Evolutionary conservation across 2,329 filamentous ascomycete genomes (phyloP), one percentile per base, ranked within the genome.

Genomic region (Arthrinium puccinioides): DNA sequence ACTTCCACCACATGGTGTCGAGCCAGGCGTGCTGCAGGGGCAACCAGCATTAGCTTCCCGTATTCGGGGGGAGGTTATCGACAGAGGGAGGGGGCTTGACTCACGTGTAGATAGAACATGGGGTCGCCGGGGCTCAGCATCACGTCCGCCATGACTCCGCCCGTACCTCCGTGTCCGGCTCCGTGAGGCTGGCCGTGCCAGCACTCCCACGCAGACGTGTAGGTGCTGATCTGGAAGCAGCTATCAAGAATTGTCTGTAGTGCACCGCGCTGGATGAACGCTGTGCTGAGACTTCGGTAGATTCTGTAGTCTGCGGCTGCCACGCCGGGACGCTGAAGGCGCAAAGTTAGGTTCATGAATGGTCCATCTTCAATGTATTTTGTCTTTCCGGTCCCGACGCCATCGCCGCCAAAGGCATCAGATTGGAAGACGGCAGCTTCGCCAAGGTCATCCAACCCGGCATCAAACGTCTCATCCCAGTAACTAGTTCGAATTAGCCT

Each of bases 11-110:
- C 9, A 43, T 39, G 1, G 49, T 45, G 38, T 58, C 55, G 4
- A 57, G 44, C 9, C 56, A 54, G 27, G 46, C 43, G 2, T 56
- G 55, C n/a, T n/a, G n/a, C n/a, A n/a, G n/a, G n/a, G n/a, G n/a
- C n/a, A n/a, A n/a, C n/a, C n/a, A n/a, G n/a, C n/a, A n/a, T n/a
- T n/a, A n/a, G n/a, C n/a, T n/a, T n/a, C n/a, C n/a, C n/a, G n/a
- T n/a, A n/a, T n/a, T n/a, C n/a, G n/a, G n/a, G n/a, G n/a, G n/a
- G n/a, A n/a, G n/a, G n/a, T n/a, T n/a, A n/a, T n/a, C n/a, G n/a
- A n/a, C n/a, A n/a, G n/a, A n/a, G n/a, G n/a, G n/a, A n/a, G n/a
- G n/a, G n/a, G n/a, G n/a, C n/a, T n/a, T n/a, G n/a, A n/a, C n/a
- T n/a, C n/a, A n/a, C n/a, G 11, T 56, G 53, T 0, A 58, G 35